Evolutionary conservation across 208 protist genomes (phyloP).

Genomic region (Crithidia brevicula): DNA sequence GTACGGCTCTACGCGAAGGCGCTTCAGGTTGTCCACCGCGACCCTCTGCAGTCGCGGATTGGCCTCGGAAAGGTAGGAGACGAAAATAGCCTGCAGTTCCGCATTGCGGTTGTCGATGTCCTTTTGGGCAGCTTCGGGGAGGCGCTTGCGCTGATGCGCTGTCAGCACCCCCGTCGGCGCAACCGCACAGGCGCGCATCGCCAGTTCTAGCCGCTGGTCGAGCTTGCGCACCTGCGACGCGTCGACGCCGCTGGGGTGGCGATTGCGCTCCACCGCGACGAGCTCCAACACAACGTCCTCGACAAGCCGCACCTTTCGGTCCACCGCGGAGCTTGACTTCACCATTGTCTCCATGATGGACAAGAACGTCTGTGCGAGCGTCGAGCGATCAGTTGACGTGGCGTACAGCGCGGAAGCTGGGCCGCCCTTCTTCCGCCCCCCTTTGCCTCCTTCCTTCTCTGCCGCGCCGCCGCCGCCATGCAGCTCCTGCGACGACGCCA

Average conservation of each 20-base stretch:
- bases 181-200: constrained; percentile 65
- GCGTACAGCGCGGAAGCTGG: constrained; percentile 29
- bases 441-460: not conserved
- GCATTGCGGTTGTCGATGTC: constrained; percentile 41
- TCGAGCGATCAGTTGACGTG: constrained; percentile 67
- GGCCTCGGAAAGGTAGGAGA: constrained; percentile 60
- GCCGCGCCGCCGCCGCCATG: not conserved
- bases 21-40: constrained; percentile 78
- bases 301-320: constrained; percentile 53
- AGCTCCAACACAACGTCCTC: constrained; percentile 79
- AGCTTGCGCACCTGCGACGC: constrained; percentile 57
- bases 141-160: constrained; percentile 28
- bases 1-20: constrained; percentile 78
- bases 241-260: constrained; percentile 54
- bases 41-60: constrained; percentile 75
- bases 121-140: constrained; percentile 9
- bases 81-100: constrained; percentile 47
- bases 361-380: constrained; percentile 84
- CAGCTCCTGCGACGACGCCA: constrained; percentile 1
- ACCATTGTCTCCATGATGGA: constrained; percentile 69
- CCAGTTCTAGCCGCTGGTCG: constrained; percentile 75
- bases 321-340: constrained; percentile 40
- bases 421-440: not conserved
- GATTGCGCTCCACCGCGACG: constrained; percentile 57
- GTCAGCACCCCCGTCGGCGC: constrained; percentile 55